Conservation (phyloP, 176 grass and related monocot species). For the Rhipidocladum racemiflorum region DNA sequence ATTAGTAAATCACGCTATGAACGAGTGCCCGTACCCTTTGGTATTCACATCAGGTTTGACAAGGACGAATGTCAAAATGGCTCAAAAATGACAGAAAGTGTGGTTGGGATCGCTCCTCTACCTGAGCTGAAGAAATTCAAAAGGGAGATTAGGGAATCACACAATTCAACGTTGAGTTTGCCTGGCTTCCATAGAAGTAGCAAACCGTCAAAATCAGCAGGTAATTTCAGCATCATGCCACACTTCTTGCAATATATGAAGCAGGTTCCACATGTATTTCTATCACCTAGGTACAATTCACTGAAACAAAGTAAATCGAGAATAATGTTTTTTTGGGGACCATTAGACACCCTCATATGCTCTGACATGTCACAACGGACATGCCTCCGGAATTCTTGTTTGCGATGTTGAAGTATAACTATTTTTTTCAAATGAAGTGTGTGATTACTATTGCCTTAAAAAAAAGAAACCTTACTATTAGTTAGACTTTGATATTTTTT, state of each 20-base stretch:
- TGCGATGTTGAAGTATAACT: constrained; percentile 9
- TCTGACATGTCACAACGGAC: background rate
- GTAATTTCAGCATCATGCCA: constrained; percentile 39
- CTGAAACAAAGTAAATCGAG: constrained; percentile 6
- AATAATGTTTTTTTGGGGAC: background rate
- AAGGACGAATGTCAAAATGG: constrained; percentile 26
- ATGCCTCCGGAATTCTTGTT: background rate
- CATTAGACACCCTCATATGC: background rate
- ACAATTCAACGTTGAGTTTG: background rate
- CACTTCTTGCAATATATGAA: constrained; percentile 15
- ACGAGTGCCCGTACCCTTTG: constrained; percentile 34
- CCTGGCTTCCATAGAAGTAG: constrained; percentile 28
- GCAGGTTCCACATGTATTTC: background rate
- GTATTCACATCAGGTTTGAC: constrained; percentile 9
- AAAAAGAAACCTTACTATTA: constrained; percentile 11
- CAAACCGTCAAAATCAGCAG: constrained; percentile 45
- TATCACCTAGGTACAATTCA: constrained; percentile 8
- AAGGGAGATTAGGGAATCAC: constrained; percentile 33
- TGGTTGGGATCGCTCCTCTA: constrained; percentile 43
- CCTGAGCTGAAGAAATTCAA: constrained; percentile 58
- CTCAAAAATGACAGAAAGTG: constrained; percentile 33
- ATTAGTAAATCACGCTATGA: constrained; percentile 75
- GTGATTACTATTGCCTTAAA: background rate
- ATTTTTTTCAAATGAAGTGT: constrained; percentile 7
- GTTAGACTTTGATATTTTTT: background rate